phyloP scores from a whole-genome alignment of 2,329 filamentous ascomycete species.

The Tricladium varicosporioides region DNA sequence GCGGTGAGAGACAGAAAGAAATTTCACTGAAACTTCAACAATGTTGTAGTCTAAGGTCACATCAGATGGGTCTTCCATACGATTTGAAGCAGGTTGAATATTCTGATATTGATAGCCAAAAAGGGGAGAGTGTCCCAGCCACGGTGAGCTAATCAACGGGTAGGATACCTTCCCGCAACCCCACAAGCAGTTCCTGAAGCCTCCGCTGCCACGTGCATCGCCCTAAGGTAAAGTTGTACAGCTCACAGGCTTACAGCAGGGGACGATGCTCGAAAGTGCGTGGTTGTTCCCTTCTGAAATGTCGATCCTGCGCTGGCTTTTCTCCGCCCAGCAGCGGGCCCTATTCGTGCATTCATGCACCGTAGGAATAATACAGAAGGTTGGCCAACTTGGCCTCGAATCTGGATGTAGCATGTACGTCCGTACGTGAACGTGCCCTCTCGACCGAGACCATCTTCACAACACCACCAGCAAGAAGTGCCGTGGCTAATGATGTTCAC shows the following conservation, averaged over 20 bases:
- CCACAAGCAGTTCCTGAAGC: slow-evolving; percentile 17
- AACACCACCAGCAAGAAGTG: neutral
- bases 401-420: neutral
- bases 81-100: neutral
- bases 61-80: neutral
- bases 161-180: slow-evolving; percentile 7
- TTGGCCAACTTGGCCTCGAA: neutral
- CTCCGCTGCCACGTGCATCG: slow-evolving; percentile 3
- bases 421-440: neutral
- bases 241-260: neutral
- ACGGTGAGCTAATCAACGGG: slow-evolving; percentile 6
- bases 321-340: neutral
- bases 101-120: neutral
- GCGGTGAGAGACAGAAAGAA: slow-evolving; percentile 1
- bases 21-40: slow-evolving; percentile 8
- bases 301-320: neutral
- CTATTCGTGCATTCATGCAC: neutral
- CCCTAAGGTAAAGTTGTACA: neutral
- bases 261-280: neutral
- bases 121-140: neutral
- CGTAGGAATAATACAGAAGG: neutral
- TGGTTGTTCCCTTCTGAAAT: neutral
- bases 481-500: slow-evolving; percentile 11
- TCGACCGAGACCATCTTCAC: neutral
- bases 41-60: slow-evolving; percentile 1